phyloP scores from a whole-genome alignment of 768 basidiomycete species.

The Wakefieldia striispora region DNA sequence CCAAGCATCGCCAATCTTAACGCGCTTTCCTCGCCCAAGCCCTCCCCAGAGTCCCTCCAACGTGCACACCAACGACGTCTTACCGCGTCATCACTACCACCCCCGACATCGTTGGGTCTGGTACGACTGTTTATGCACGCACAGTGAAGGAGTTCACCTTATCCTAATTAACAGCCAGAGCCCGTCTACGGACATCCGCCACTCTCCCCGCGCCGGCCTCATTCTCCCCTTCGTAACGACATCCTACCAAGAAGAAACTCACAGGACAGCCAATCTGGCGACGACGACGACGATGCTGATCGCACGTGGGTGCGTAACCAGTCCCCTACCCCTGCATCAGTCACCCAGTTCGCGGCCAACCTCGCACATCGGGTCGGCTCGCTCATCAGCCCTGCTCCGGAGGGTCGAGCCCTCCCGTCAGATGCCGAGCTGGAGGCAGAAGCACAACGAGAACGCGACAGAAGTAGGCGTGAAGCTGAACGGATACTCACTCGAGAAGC shows the following conservation, averaged over 20 bases:
- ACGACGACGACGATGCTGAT: conserved; percentile 35
- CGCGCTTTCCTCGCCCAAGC: conserved; percentile 30
- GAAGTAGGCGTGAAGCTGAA: conserved; percentile 75
- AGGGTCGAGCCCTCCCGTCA: conserved; percentile 48
- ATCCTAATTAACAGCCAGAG: conserved; percentile 37
- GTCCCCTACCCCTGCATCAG: conserved; percentile 65
- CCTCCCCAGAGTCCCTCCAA: conserved; percentile 15
- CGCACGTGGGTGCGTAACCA: conserved; percentile 35
- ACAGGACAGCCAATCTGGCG: conserved; percentile 45
- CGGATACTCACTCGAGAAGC: conserved; percentile 71
- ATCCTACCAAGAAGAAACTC: conserved; percentile 50
- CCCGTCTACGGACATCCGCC: conserved; percentile 41
- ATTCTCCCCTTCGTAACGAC: conserved; percentile 71
- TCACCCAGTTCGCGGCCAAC: conserved; percentile 69
- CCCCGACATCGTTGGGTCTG: conserved; percentile 40
- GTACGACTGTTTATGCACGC: conserved; percentile 21
- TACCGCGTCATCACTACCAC: conserved; percentile 36
- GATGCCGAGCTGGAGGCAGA: conserved; percentile 84
- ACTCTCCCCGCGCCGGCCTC: conserved; percentile 45
- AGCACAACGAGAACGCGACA: conserved; percentile 73
- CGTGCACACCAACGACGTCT: conserved; percentile 36
- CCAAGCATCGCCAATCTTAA: conserved; percentile 35
- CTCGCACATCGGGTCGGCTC: conserved; percentile 74
- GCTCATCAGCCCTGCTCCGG: conserved; percentile 54
- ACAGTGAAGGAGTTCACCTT: conserved; percentile 8